Evolutionary conservation across 1,284 basidiomycete genomes (phyloP).

Genomic region (Trichosporon coremiiforme): DNA sequence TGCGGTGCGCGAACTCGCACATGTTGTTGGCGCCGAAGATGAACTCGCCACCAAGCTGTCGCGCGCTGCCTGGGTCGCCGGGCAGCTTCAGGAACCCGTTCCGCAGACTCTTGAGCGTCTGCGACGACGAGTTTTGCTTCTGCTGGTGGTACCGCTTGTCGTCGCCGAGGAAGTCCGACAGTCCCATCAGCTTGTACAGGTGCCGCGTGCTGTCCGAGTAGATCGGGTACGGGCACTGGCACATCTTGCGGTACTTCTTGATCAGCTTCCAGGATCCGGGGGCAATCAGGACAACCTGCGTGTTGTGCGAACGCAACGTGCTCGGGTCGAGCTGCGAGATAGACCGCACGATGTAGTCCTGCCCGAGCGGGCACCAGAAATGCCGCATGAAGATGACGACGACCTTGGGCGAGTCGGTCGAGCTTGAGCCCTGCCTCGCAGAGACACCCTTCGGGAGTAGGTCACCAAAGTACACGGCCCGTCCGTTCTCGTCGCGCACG

Average conservation of each 20-base stretch:
- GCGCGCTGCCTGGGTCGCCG: slow-evolving; percentile 46
- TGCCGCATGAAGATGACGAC: slow-evolving; percentile 53
- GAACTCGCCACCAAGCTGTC: slow-evolving; percentile 56
- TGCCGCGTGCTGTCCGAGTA: slow-evolving; percentile 46
- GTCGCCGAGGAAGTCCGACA: not conserved
- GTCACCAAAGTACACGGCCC: slow-evolving; percentile 6
- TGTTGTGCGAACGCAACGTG: slow-evolving; percentile 42
- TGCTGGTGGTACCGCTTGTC: slow-evolving; percentile 1
- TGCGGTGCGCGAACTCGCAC: slow-evolving; percentile 56
- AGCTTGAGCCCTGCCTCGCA: not conserved
- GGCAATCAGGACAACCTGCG: slow-evolving; percentile 49
- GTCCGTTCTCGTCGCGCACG: slow-evolving; percentile 14
- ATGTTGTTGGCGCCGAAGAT: slow-evolving; percentile 44
- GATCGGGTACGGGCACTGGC: slow-evolving; percentile 52
- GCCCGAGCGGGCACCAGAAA: slow-evolving; percentile 56
- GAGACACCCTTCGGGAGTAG: not conserved
- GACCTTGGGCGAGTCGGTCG: not conserved
- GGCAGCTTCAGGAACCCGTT: slow-evolving; percentile 50
- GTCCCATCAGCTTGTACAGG: slow-evolving; percentile 45
- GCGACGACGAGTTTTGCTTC: not conserved
- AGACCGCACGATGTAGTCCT: slow-evolving; percentile 52
- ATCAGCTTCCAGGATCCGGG: slow-evolving; percentile 54
- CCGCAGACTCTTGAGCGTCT: slow-evolving; percentile 38
- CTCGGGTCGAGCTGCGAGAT: slow-evolving; percentile 47
- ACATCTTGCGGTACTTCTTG: slow-evolving; percentile 51